A percentile compares a stretch with the other conserved stretches of the same genome.
Conservation (phyloP, 2,329 filamentous ascomycete genomes). For the Dendrostoma leiphaemia region DNA sequence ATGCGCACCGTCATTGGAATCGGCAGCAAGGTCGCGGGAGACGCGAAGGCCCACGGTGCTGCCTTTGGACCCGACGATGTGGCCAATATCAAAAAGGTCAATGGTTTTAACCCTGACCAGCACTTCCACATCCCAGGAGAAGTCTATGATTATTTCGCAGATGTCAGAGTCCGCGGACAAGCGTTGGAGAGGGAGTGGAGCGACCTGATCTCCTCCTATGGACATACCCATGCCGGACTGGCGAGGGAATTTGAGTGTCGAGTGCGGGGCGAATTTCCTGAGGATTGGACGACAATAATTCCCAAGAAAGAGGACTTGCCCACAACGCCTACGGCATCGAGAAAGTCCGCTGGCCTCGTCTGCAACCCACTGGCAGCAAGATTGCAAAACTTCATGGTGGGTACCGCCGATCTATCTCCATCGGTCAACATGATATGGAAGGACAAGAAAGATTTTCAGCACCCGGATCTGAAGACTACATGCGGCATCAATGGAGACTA, state of each 20-base stretch:
- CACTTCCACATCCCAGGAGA: conserved; percentile 40
- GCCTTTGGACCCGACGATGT: conserved; percentile 55
- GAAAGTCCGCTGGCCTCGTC: too few relatives aligned
- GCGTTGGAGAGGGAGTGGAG: conserved; percentile 45
- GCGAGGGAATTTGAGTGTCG: conserved; percentile 9
- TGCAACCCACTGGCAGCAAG: too few relatives aligned
- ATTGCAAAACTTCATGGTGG: conserved; percentile 37
- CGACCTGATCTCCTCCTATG: conserved; percentile 39
- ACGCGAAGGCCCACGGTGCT: conserved; percentile 56
- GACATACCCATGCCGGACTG: conserved; percentile 42
- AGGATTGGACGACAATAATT: conserved; percentile 12
- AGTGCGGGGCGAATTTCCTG: neutral
- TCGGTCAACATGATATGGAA: conserved; percentile 43
- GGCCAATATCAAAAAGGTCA: conserved; percentile 46
- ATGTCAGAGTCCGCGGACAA: conserved; percentile 41
- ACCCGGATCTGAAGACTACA: conserved; percentile 35
- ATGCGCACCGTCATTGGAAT: conserved; percentile 55
- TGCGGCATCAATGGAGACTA: too few relatives aligned
- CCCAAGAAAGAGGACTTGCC: conserved; percentile 19
- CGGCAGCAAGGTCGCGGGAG: conserved; percentile 45
- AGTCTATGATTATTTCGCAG: conserved; percentile 48
- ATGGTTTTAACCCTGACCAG: conserved; percentile 43
- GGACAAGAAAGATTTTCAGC: conserved; percentile 40
- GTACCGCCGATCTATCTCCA: conserved; percentile 42
- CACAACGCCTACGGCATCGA: too few relatives aligned